phyloP scores from a whole-genome alignment of 2,329 filamentous ascomycete species.

The Beauveria australis region DNA sequence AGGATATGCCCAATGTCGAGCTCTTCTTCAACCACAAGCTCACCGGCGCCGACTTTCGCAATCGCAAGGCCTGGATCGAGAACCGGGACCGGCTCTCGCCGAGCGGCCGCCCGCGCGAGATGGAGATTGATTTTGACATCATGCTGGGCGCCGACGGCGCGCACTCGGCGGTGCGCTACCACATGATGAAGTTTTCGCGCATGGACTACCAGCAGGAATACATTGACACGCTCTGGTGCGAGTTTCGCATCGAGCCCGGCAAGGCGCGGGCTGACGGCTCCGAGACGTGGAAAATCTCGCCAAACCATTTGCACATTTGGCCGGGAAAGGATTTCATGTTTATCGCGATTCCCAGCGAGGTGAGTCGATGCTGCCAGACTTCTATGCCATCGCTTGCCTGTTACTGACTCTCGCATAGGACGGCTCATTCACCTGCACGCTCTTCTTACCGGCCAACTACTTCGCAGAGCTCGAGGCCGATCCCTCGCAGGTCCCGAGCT shows the following conservation, averaged over 20 bases:
- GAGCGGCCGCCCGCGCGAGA: conserved; percentile 51
- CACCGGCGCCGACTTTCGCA: conserved; percentile 76
- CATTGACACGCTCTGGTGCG: conserved; percentile 95
- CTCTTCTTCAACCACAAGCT: conserved; percentile 92
- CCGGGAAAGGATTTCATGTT: conserved; percentile 94
- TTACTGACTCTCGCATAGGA: conserved; percentile 42
- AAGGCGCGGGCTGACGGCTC: conserved; percentile 20
- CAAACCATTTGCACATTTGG: conserved; percentile 96
- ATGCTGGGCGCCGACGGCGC: conserved; percentile 93
- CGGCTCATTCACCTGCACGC: conserved; percentile 87
- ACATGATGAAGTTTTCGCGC: conserved; percentile 89
- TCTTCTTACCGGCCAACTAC: conserved; percentile 71
- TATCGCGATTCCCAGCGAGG: conserved; percentile 78
- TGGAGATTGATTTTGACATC: conserved; percentile 82
- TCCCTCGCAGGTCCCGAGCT: conserved; percentile 52
- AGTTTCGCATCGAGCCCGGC: conserved; percentile 69
- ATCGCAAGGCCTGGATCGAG: conserved; percentile 83
- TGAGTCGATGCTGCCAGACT: conserved; percentile 23
- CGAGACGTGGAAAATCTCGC: conserved; percentile 66
- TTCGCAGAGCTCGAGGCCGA: conserved; percentile 61
- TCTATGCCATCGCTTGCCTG: too few species aligned
- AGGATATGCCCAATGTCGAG: conserved; percentile 78
- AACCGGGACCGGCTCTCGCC: conserved; percentile 28
- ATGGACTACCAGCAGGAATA: conserved; percentile 93
- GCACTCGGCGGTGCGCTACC: conserved; percentile 82